Percentiles rank a stretch among this genome's conserved stretches.
Conservation (phyloP, 2,329 filamentous ascomycete genomes). For the Aspergillus ochraceoroseus region DNA sequence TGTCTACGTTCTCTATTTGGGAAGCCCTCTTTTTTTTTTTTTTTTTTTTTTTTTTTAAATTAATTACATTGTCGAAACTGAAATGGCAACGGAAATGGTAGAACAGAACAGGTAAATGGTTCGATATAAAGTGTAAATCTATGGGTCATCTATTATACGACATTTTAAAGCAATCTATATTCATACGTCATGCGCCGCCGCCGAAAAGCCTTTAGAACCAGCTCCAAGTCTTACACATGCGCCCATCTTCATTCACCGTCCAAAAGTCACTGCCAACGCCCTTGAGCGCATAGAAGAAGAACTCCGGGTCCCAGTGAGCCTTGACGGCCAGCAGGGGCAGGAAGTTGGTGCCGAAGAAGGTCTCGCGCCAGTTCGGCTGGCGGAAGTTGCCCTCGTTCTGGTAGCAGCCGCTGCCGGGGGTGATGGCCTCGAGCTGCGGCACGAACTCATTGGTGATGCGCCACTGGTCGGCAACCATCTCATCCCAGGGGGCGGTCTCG, state of each 20-base stretch:
- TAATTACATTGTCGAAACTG: no score
- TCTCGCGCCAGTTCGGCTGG: conserved; percentile 40
- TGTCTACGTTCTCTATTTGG: no score
- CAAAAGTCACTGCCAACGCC: conserved; percentile 40
- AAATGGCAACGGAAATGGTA: no score
- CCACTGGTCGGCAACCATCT: conserved; percentile 36
- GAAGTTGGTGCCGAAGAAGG: conserved; percentile 45
- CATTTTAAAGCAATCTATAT: no score
- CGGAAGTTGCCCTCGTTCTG: conserved; percentile 43
- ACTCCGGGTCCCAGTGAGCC: conserved; percentile 40
- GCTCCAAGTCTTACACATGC: conserved; percentile 27
- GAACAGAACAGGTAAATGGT: no score
- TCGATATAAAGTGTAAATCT: no score
- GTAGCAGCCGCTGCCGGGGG: conserved; percentile 40
- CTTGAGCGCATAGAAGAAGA: conserved; percentile 41
- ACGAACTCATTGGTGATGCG: conserved; percentile 41
- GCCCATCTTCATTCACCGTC: conserved; percentile 26
- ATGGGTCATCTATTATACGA: no score
- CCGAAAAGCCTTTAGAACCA: no score
- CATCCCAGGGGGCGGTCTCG: conserved; percentile 35
- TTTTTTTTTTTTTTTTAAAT: no score
- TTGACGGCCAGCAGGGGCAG: conserved; percentile 36
- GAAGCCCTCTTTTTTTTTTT: no score
- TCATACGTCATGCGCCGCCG: no score
- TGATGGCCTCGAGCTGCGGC: conserved; percentile 38